phyloP scores from a whole-genome alignment of 176 grass and related monocot genomes.

The Zoysia japonica region DNA sequence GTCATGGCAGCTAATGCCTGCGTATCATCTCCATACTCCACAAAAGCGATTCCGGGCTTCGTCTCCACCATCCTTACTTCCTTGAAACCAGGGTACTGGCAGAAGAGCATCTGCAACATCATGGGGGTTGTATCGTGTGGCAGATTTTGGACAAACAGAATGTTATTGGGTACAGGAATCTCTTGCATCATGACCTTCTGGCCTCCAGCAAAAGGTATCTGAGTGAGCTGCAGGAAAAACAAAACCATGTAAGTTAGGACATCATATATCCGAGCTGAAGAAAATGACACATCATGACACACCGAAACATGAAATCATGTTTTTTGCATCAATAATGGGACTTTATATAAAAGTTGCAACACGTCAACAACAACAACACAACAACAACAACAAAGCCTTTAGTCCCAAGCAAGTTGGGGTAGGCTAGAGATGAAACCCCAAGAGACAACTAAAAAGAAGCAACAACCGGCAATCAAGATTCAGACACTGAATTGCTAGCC shows the following conservation, averaged over 20 bases:
- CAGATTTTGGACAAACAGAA: conserved; percentile 90
- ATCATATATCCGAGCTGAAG: conserved; percentile 1
- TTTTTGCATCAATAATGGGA: neutral
- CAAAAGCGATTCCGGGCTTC: conserved; percentile 90
- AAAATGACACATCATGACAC: neutral
- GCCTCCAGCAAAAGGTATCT: conserved; percentile 65
- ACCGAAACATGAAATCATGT: neutral
- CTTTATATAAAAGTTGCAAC: neutral
- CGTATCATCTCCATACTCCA: conserved; percentile 81
- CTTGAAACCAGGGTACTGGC: conserved; percentile 90
- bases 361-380: neutral
- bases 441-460: too few species aligned
- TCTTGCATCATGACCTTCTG: conserved; percentile 73
- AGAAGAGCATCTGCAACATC: conserved; percentile 94
- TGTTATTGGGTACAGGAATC: conserved; percentile 86
- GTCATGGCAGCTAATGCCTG: conserved; percentile 76
- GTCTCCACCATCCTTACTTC: conserved; percentile 91
- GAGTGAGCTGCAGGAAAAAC: conserved; percentile 54
- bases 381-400: too few species aligned
- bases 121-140: conserved; percentile 75
- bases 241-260: neutral
- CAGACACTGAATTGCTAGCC: too few species aligned
- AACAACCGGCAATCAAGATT: too few species aligned
- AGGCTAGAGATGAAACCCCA: too few species aligned
- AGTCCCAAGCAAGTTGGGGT: too few species aligned